Evolutionary conservation across 1,139 yeast genomes (phyloP).

Genomic region (Saccharomyces hybrid): DNA sequence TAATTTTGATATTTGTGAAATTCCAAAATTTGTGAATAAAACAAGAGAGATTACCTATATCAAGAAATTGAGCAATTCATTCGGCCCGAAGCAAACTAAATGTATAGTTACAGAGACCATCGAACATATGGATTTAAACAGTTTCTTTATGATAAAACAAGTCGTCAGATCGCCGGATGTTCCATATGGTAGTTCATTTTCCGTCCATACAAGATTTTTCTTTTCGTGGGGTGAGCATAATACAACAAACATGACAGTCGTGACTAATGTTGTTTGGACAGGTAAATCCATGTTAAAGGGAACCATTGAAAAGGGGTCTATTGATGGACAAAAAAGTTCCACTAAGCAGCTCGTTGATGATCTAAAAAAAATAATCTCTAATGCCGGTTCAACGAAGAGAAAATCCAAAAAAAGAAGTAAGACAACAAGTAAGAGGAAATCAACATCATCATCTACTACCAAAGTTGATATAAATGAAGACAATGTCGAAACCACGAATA

Average conservation of each 20-base stretch:
- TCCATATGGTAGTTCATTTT: slow-evolving; percentile 82
- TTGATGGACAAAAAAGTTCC: slow-evolving; percentile 79
- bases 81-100: slow-evolving; percentile 92
- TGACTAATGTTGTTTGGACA: slow-evolving; percentile 77
- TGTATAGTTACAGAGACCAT: slow-evolving; percentile 71
- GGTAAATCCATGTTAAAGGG: slow-evolving; percentile 92
- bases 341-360: slow-evolving; percentile 52
- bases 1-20: slow-evolving; percentile 56
- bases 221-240: slow-evolving; percentile 75
- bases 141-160: slow-evolving; percentile 53
- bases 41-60: slow-evolving; percentile 61
- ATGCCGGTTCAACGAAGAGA: slow-evolving; percentile 24
- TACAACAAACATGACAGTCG: slow-evolving; percentile 51
- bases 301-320: slow-evolving; percentile 87
- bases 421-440: slow-evolving; percentile 17
- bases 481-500: slow-evolving; percentile 5
- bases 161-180: slow-evolving; percentile 84
- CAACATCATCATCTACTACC: slow-evolving; percentile 26
- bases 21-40: slow-evolving; percentile 42
- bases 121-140: slow-evolving; percentile 53
- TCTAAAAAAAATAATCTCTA: slow-evolving; percentile 42
- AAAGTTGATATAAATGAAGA: slow-evolving; percentile 14
- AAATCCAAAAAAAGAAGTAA: slow-evolving; percentile 30
- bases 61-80: slow-evolving; percentile 73
- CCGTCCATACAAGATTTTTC: slow-evolving; percentile 58